Evolutionary conservation across 305 asterid species (phyloP).

Genomic region (Fraxinus floribunda): DNA sequence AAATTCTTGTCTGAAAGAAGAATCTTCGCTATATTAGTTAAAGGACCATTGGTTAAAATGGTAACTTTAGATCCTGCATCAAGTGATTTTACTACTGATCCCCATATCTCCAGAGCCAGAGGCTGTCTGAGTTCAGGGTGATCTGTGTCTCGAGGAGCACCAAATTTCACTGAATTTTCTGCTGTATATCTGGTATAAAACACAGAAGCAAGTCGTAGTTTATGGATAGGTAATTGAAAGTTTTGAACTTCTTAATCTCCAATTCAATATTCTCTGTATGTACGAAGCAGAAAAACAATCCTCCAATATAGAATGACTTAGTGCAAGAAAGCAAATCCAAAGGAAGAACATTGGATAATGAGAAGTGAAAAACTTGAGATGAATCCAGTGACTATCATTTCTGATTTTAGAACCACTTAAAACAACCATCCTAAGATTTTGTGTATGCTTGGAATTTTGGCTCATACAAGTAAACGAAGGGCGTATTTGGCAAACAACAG

Average conservation of each 20-base stretch:
- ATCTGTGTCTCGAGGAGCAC: constrained; percentile 85
- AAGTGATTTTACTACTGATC: constrained; percentile 50
- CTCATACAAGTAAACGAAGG: not conserved
- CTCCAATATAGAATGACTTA: not conserved
- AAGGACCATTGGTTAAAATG: constrained; percentile 78
- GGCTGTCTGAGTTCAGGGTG: constrained; percentile 85
- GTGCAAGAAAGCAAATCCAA: not conserved
- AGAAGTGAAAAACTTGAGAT: not conserved
- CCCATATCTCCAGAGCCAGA: constrained; percentile 72
- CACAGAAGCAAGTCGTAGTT: not conserved
- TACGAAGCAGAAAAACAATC: not conserved
- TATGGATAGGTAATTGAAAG: not conserved
- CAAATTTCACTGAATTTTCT: constrained; percentile 59
- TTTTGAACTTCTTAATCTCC: not conserved
- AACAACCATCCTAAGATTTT: not conserved
- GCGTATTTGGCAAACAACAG: not conserved
- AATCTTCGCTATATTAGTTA: constrained; percentile 70
- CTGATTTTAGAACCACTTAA: not conserved
- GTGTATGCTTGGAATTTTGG: not conserved
- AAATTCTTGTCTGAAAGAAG: constrained; percentile 47
- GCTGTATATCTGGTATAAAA: constrained; percentile 59
- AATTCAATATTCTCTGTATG: not conserved
- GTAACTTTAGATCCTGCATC: constrained; percentile 55
- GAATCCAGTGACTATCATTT: not conserved
- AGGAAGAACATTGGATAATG: not conserved